Evolutionary conservation across 1,284 basidiomycete species (phyloP).

Genomic region (Amanita bisporigera): DNA sequence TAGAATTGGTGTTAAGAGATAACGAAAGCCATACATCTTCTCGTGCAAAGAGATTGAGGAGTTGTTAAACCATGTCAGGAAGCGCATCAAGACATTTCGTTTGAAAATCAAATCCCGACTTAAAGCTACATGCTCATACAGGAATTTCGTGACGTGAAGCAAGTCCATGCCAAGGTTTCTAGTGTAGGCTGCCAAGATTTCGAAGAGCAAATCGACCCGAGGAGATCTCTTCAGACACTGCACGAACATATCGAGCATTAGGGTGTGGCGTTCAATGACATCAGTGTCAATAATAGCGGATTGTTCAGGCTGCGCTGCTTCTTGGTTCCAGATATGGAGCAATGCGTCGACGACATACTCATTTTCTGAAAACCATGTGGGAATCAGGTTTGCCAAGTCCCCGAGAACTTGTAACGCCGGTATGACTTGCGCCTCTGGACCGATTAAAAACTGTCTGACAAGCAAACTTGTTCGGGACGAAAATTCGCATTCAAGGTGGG

Average conservation of each 20-base stretch:
- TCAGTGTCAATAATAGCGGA: slow-evolving; percentile 56
- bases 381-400: slow-evolving; percentile 73
- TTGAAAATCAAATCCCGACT: slow-evolving; percentile 70
- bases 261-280: slow-evolving; percentile 64
- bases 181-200: slow-evolving; percentile 85
- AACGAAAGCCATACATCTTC: slow-evolving; percentile 88
- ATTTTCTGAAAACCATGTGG: slow-evolving; percentile 77
- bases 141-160: slow-evolving; percentile 83
- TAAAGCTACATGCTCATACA: slow-evolving; percentile 86
- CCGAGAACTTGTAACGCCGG: slow-evolving; percentile 79
- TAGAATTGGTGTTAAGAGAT: slow-evolving; percentile 89
- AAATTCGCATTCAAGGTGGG: slow-evolving; percentile 78
- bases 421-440: slow-evolving; percentile 60
- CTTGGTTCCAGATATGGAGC: slow-evolving; percentile 73
- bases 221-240: slow-evolving; percentile 69
- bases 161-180: slow-evolving; percentile 86
- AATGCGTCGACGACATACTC: slow-evolving; percentile 70
- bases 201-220: slow-evolving; percentile 89
- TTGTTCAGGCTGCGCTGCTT: slow-evolving; percentile 55
- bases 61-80: slow-evolving; percentile 85
- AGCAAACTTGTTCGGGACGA: slow-evolving; percentile 67
- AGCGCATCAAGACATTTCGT: slow-evolving; percentile 84
- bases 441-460: slow-evolving; percentile 63
- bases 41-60: slow-evolving; percentile 70
- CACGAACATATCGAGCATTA: slow-evolving; percentile 81